These are phyloP conservation scores for Colletotrichum orchidophilum DNA, from an alignment of 2,329 filamentous ascomycete genomes.

Conservation along the genomic window DNA sequence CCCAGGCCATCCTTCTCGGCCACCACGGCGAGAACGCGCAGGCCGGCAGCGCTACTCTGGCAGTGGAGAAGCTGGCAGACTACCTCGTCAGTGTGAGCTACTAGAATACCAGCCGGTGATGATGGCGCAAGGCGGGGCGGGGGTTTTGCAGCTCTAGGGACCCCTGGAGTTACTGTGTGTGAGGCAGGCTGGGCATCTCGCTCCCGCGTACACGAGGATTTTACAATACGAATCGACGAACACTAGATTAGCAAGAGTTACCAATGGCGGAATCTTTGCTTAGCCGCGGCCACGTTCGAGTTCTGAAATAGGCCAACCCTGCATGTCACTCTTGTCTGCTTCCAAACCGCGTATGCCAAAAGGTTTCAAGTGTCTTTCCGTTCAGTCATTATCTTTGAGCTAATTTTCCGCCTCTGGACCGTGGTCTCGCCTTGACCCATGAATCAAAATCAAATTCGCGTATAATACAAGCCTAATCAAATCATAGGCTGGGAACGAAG, in stretches of 20 bases:
- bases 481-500: not conserved
- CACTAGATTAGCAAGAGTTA: slow-evolving; percentile 34
- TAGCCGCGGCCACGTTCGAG: slow-evolving; percentile 7
- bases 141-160: not conserved
- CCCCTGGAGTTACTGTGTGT: slow-evolving; percentile 23
- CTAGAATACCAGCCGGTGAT: slow-evolving; percentile 55
- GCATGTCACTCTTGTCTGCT: not conserved
- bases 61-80: slow-evolving; percentile 85
- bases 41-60: slow-evolving; percentile 79
- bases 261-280: slow-evolving; percentile 31
- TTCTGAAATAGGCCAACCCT: slow-evolving; percentile 1
- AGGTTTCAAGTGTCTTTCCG: not conserved
- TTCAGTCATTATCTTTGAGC: slow-evolving; percentile 22
- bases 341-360: not conserved
- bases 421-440: not conserved
- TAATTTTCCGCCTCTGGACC: not conserved
- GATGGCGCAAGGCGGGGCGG: slow-evolving; percentile 12
- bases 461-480: slow-evolving; percentile 12
- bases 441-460: not conserved
- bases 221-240: slow-evolving; percentile 34
- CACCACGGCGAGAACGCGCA: slow-evolving; percentile 82
- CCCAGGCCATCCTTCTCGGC: slow-evolving; percentile 86
- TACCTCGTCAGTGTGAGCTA: slow-evolving; percentile 85
- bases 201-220: slow-evolving; percentile 30
- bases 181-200: slow-evolving; percentile 33